Percentiles rank a stretch among this genome's conserved stretches.
Conservation (phyloP, 345 rosid genomes). For the Salix viminalis region DNA sequence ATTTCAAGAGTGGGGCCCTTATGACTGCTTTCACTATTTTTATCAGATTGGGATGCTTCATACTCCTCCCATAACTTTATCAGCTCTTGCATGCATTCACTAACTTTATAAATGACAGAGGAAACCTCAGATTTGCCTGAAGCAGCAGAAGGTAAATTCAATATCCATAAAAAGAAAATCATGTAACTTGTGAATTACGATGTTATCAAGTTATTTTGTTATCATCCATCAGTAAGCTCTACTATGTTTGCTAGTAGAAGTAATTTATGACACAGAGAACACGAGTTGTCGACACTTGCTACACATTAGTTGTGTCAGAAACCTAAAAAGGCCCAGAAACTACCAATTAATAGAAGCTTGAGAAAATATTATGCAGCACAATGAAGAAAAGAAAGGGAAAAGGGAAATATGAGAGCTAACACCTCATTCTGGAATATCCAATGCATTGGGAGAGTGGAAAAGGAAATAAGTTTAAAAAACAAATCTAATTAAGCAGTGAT, state of each 20-base stretch:
- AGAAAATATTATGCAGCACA: background rate
- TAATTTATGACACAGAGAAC: background rate
- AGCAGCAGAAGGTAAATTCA: conserved; percentile 32
- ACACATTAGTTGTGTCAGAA: background rate
- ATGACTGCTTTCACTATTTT: conserved; percentile 58
- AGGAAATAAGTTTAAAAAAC: background rate
- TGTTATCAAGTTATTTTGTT: background rate
- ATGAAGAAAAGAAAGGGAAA: too few species aligned
- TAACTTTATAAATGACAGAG: conserved; percentile 86
- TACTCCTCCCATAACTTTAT: conserved; percentile 90
- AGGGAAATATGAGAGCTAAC: background rate
- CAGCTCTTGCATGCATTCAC: conserved; percentile 99
- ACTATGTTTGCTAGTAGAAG: background rate
- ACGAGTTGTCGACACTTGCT: background rate
- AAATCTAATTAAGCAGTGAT: background rate
- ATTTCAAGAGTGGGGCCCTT: conserved; percentile 94
- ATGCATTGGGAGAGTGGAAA: background rate
- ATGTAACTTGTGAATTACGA: background rate
- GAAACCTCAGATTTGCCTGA: conserved; percentile 88
- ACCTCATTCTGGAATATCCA: background rate
- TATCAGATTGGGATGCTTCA: conserved; percentile 63
- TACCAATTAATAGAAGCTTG: background rate
- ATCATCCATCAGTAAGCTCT: background rate
- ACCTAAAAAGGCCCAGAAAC: background rate
- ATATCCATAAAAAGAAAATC: conserved; percentile 4